Percentiles rank a stretch among this genome's conserved stretches.
Conservation (phyloP, 495 filamentous ascomycete species). For the Bacidia gigantensis region DNA sequence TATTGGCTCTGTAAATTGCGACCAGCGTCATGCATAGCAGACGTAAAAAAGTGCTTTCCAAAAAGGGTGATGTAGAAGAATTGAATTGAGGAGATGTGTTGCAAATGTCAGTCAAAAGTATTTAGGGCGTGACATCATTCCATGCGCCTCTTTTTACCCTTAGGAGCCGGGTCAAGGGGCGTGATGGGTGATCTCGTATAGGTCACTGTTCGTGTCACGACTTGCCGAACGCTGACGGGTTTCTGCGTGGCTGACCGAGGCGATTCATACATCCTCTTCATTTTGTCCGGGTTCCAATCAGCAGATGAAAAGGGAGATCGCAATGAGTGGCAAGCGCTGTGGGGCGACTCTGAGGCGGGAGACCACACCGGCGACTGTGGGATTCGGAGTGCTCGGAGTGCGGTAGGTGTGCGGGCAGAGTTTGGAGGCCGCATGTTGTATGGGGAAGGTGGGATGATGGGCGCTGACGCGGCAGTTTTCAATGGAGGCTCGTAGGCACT, state of each 20-base stretch:
- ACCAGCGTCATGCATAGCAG: background rate
- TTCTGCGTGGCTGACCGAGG: conserved; percentile 18
- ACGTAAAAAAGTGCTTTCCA: background rate
- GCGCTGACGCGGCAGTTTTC: conserved; percentile 16
- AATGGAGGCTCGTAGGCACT: conserved; percentile 12
- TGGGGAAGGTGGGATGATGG: conserved; percentile 28
- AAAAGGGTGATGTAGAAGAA: conserved; percentile 4
- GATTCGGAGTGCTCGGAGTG: conserved; percentile 30
- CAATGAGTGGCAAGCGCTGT: conserved; percentile 17
- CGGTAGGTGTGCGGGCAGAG: conserved; percentile 20
- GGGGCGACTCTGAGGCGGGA: conserved; percentile 18
- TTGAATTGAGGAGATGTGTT: conserved; percentile 5
- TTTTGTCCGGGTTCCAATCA: conserved; percentile 23
- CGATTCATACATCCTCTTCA: conserved; percentile 23
- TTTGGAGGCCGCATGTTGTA: conserved; percentile 19
- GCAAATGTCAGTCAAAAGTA: background rate
- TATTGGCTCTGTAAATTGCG: background rate
- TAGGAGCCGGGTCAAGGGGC: conserved; percentile 19
- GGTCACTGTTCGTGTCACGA: conserved; percentile 36
- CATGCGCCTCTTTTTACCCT: conserved; percentile 18
- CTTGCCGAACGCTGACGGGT: conserved; percentile 33
- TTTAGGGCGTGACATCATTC: conserved; percentile 8
- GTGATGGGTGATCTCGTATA: conserved; percentile 18
- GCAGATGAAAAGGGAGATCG: conserved; percentile 25
- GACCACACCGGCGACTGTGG: conserved; percentile 22